Percentiles rank a stretch among this genome's conserved stretches.
Conservation (phyloP, 2,329 filamentous ascomycete genomes). For the Ophiostoma triangulosporum region DNA sequence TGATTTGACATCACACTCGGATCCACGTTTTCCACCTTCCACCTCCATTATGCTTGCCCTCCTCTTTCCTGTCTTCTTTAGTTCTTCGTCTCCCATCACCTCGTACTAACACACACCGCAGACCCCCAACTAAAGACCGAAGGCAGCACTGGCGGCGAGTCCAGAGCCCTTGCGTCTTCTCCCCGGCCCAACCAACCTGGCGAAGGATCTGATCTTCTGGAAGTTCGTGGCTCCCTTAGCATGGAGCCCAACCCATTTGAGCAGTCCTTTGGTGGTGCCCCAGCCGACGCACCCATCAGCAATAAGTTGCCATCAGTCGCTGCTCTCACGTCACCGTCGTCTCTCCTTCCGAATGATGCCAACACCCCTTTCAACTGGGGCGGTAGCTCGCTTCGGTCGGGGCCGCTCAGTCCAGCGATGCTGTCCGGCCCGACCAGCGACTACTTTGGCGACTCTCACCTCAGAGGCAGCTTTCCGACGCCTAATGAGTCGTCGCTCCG, state of each 20-base stretch:
- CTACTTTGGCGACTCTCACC: constrained; percentile 72
- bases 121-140: neutral
- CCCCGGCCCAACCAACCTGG: constrained; percentile 46
- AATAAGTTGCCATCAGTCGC: constrained; percentile 80
- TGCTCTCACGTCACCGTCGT: constrained; percentile 77
- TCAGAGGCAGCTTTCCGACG: constrained; percentile 78
- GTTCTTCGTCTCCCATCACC: neutral
- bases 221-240: constrained; percentile 43
- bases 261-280: constrained; percentile 65
- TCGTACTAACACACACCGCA: neutral
- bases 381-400: constrained; percentile 72
- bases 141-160: constrained; percentile 25
- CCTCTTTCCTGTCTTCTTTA: neutral
- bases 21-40: neutral
- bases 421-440: constrained; percentile 74
- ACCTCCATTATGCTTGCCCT: neutral
- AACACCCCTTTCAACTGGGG: constrained; percentile 68
- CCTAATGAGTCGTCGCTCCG: constrained; percentile 92
- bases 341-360: constrained; percentile 60
- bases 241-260: constrained; percentile 95
- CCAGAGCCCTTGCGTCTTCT: constrained; percentile 56
- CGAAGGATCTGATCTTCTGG: constrained; percentile 56
- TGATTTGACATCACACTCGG: neutral
- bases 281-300: constrained; percentile 67
- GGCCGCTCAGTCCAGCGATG: constrained; percentile 94